Base-by-base conservation (phyloP, 2,329 filamentous ascomycete genomes). In the Aspergillus aculeatinus region DNA sequence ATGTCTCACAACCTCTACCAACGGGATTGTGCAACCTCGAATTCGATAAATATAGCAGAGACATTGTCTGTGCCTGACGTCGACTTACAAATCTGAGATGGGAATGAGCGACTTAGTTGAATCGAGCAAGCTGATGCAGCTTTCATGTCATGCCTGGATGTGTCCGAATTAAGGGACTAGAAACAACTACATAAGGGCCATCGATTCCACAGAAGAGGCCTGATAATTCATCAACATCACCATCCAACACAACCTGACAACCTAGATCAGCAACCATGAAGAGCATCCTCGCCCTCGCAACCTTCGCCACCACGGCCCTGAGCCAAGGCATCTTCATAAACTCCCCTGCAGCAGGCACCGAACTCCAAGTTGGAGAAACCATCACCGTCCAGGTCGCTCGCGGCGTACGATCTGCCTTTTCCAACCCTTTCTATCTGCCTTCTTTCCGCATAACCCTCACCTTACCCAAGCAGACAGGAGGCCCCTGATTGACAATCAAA, bases 321-420 rank as follows among this genome's bases (percentile, higher is more conserved):
- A 14, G 21, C 35, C 51, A 53, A 39, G 51, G 51, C 23, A 53
- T 53, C 51, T 53, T 27, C 51, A 53, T 53, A 23, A 44, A 53
- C 4, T 53, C 51, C 14, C 51, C 51, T 14, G 33, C 51, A 21
- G 35, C 51, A 21, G 35, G 35, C 12, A n/a, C 51, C 33, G 11
- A 53, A 42, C 51, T 53, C 1, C 5, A 23, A 29, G 35, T 42
- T 7, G 51, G 51, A 27, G 31, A 35, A 10, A 44, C 10, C 14
- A 4, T 53, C 10, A 53, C 51, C 1, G 35, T 53, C 5, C 33
- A 53, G 33, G 23, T 53, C 4, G 51, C 23, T 2, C 51, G 51
- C 16, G 23, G 16, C 10, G 51, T 53, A 53, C n/a, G 23, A 35
- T 35, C 33, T 16, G 14, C 16, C 16, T 14, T 10, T 12, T 16